Conservation (phyloP, 2,329 filamentous ascomycete species). For the Dothistroma pini region DNA sequence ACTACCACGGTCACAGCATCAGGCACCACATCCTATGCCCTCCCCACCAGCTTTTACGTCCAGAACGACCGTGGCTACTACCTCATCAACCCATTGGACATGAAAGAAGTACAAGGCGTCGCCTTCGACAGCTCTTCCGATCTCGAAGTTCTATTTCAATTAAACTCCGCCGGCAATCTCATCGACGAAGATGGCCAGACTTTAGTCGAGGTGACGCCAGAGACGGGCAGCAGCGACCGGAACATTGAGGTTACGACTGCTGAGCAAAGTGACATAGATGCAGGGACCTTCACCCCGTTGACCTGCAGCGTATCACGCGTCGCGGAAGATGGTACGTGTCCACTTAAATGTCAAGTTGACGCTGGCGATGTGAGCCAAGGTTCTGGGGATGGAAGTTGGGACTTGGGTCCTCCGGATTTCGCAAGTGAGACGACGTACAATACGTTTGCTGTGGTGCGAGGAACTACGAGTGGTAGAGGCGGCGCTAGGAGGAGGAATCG, state of each 20-base stretch:
- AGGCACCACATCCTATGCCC: background rate
- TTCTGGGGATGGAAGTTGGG: background rate
- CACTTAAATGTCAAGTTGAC: background rate
- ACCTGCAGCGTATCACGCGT: background rate
- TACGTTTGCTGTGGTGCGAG: background rate
- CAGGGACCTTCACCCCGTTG: background rate
- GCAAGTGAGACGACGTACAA: background rate
- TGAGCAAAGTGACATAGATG: background rate
- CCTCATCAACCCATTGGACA: background rate
- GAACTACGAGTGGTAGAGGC: background rate
- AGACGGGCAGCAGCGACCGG: background rate
- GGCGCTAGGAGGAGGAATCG: background rate
- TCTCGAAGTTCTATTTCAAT: background rate
- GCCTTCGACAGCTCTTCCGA: background rate
- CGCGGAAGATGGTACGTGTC: background rate
- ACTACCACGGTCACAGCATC: background rate
- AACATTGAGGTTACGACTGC: background rate
- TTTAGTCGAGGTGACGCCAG: background rate
- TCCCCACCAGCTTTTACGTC: background rate
- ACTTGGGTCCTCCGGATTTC: background rate
- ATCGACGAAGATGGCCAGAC: background rate
- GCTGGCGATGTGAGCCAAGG: background rate
- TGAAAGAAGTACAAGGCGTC: background rate
- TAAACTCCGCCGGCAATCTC: background rate
- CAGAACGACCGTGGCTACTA: background rate